Base-by-base conservation (phyloP, 2,329 filamentous ascomycete genomes). In the Aspergillus viridinutans region DNA sequence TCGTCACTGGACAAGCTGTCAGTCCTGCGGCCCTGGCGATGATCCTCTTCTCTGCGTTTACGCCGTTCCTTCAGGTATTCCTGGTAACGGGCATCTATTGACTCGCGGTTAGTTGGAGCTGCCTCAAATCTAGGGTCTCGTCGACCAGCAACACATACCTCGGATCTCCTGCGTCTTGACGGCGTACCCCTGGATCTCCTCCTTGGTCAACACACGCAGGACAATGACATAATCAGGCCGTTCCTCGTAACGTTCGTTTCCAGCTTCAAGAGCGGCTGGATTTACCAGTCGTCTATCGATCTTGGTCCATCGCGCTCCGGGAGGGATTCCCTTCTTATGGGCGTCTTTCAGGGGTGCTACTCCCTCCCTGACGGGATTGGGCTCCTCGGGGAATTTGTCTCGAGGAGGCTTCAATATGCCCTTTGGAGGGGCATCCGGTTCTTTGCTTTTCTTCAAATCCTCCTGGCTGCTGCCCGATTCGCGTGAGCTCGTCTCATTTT, bases 211-310 rank as follows among this genome's bases (percentile, higher is more conserved):
- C 7, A 97, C 93, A 55, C 92, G 83, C 55, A 97, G 80, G 2
- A 97, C 92, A 72, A 97, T 96, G 58, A 97, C 92, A 72, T 92
- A 95, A 68, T 96, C 92, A 58, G 92, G 85, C n/a, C 92, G 85
- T 66, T 95, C 90, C 74, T 97, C 93, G 64, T 89, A 97, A 29
- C 93, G 83, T 76, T 97, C 92, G 66, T 94, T 90, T n/a, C 90
- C 89, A 59, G 90, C 83, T 57, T 90, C 89, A 49, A 97, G 77
- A 0, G 92, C 92, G 64, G 93, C 89, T 0, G 92, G 92, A 65
- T 95, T 97, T 66, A 97, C 92, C 55, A 96, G 83, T 63, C 88
- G 86, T 56, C 92, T 86, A 70, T 89, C 90, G 69, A 97, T 92
- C 77, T 94, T 96, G 49, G 92, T 97, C 92, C 92, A 97, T 54